A percentile compares a stretch with the other conserved stretches of the same genome.
Conservation (phyloP, 306 rosid genomes). For the Dryas octopetala region DNA sequence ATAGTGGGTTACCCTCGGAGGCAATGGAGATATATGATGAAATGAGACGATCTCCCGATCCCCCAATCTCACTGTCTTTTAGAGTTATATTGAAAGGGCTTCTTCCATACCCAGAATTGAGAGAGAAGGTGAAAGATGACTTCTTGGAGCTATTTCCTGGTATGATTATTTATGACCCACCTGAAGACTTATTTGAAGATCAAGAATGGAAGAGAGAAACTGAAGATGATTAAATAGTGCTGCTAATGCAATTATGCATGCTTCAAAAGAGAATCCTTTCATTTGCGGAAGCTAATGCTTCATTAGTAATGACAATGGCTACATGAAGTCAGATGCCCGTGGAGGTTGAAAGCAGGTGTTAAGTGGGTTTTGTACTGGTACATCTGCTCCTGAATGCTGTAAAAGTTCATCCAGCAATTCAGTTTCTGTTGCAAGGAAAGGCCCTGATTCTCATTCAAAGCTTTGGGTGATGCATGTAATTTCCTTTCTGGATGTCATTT, state of each 20-base stretch:
- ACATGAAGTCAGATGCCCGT: neutral
- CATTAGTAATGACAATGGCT: neutral
- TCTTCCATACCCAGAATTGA: constrained; percentile 73
- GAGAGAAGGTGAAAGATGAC: constrained; percentile 77
- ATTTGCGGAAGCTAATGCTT: neutral
- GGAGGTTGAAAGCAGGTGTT: neutral
- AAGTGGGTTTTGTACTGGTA: neutral
- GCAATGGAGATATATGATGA: constrained; percentile 78
- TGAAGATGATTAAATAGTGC: constrained; percentile 25
- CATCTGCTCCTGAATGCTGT: neutral
- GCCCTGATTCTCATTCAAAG: too few species aligned
- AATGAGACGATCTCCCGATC: constrained; percentile 83
- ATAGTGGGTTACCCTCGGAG: constrained; percentile 61
- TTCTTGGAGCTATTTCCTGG: constrained; percentile 80
- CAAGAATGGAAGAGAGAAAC: constrained; percentile 34
- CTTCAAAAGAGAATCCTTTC: neutral
- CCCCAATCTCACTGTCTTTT: constrained; percentile 79
- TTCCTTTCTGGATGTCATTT: too few species aligned
- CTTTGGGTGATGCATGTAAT: too few species aligned
- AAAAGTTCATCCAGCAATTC: neutral
- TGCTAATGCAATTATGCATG: neutral
- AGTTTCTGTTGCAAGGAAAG: neutral
- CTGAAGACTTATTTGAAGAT: constrained; percentile 89
- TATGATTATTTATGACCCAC: constrained; percentile 88
- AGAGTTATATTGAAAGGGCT: constrained; percentile 90